Evolutionary conservation across 2,329 filamentous ascomycete genomes (phyloP), one percentile per base, ranked within the genome.

Genomic region (Phyllachora maydis): DNA sequence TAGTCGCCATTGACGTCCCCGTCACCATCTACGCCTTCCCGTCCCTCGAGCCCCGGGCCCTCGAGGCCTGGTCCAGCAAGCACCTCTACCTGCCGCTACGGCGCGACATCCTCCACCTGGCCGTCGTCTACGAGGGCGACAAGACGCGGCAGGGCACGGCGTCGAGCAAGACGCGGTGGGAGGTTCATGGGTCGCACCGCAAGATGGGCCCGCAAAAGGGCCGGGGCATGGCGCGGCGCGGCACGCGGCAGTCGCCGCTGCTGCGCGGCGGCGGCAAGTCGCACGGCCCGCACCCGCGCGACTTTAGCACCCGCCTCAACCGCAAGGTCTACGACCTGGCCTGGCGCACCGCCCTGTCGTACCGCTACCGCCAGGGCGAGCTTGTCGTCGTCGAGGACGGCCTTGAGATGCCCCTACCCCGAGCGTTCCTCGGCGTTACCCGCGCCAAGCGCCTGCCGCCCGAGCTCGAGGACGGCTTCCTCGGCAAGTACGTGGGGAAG

Each of bases 321-420:
- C 63, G 64, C 42, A 95, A 95, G 55, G 67, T 92, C 22, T 98
- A 98, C 54, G 83, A 95, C 49, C 61, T 90, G 37, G 88, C 88
- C 7, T 95, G 81, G 79, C 69, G 88, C 42, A 95, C 77, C 20
- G 88, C 88, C 8, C 61, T 98, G 33, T 88, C 76, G 41, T 91
- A 92, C 55, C 70, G 88, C 29, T 95, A 88, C 51, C 62, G 73
- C 34, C 68, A 71, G 34, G 88, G 83, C 23, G 79, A 95, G 54
- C 54, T 98, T 38, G 56, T 93, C 33, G 67, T 98, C 19, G 71
- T 88, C 38, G 72, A 85, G 40, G 73, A 81, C 39, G 65, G 67
- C 19, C 63, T 78, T 51, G 70, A 82, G 32, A 64, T 92, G 29
- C 43, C 47, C 8, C 38, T 66, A 34, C 60, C 63, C 1, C 39